phyloP scores from a whole-genome alignment of 192 early-diverging fungal genomes.

The Mortierella hygrophila region DNA sequence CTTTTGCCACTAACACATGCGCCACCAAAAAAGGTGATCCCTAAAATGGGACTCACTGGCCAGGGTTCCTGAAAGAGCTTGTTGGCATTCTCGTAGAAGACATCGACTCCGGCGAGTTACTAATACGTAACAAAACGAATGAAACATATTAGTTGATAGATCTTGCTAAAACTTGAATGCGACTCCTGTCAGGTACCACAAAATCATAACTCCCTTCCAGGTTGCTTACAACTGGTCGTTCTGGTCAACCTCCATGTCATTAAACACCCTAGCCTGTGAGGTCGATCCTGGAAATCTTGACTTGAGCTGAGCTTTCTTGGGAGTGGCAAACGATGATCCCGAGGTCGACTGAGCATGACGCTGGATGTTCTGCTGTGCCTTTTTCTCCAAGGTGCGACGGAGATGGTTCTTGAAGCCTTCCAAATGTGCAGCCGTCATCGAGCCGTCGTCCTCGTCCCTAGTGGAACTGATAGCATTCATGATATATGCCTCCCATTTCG shows the following conservation, averaged over 20 bases:
- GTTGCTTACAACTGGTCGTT: conserved; percentile 21
- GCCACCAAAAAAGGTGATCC: not conserved
- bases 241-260: conserved; percentile 17
- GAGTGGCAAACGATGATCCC: conserved; percentile 17
- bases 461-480: conserved; percentile 16
- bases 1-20: not conserved
- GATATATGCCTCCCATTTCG: conserved; percentile 55
- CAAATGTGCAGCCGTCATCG: conserved; percentile 30
- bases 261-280: conserved; percentile 5
- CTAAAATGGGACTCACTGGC: not conserved
- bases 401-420: conserved; percentile 46
- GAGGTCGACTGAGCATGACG: conserved; percentile 4
- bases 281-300: conserved; percentile 17
- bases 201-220: not conserved
- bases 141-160: not conserved
- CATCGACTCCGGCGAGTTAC: not conserved
- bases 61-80: not conserved
- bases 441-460: conserved; percentile 26
- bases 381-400: conserved; percentile 34
- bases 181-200: not conserved
- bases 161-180: not conserved
- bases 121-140: not conserved
- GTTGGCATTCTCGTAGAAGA: not conserved
- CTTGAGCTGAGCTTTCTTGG: conserved; percentile 31
- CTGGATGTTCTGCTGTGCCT: conserved; percentile 1